phyloP scores from a whole-genome alignment of 2,329 filamentous ascomycete genomes.

The Pestalotiopsis sp. region DNA sequence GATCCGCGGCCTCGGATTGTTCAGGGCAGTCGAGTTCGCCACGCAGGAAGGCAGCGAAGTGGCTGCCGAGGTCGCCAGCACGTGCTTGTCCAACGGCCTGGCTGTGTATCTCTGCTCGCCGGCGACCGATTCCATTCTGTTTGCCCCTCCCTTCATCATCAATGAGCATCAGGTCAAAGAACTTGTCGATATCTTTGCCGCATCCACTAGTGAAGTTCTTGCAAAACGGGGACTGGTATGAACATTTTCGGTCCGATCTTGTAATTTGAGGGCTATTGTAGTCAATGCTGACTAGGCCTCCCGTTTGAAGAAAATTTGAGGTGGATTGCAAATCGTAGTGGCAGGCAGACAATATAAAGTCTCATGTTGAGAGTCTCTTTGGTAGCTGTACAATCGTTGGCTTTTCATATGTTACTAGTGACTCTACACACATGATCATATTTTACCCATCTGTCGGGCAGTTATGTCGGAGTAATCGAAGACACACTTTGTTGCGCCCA shows the following conservation, averaged over 20 bases:
- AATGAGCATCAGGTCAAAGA: background rate
- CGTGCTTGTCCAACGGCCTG: background rate
- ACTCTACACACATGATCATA: no score
- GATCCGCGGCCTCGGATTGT: constrained; percentile 45
- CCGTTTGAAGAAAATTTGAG: no score
- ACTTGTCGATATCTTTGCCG: background rate
- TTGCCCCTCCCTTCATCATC: background rate
- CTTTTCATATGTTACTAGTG: no score
- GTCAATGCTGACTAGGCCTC: no score
- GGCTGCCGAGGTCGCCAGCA: background rate
- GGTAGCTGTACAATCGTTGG: no score
- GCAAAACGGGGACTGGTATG: background rate
- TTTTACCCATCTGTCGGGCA: no score
- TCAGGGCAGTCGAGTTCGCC: constrained; percentile 46
- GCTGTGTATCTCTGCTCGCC: background rate
- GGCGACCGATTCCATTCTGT: background rate
- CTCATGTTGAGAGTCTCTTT: no score
- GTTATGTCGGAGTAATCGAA: no score
- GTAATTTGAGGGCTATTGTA: no score
- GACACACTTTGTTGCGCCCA: no score
- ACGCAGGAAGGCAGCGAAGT: background rate
- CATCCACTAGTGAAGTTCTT: background rate
- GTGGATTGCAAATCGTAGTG: no score
- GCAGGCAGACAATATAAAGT: no score
- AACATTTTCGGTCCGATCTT: background rate